Conservation (phyloP, 768 basidiomycete genomes). For the Mycena metata region DNA sequence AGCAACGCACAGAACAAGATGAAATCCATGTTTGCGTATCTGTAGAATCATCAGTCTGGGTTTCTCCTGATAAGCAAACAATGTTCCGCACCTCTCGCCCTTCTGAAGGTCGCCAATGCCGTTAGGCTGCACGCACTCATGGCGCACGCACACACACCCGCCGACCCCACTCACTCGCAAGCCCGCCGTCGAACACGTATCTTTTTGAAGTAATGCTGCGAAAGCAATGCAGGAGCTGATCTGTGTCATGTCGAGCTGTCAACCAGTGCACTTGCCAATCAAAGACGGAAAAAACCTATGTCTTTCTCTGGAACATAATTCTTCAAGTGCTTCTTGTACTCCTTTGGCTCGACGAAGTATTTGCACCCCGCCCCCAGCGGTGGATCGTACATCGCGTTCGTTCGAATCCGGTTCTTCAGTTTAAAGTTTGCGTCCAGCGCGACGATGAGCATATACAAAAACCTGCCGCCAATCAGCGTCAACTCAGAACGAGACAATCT, state of each 20-base stretch:
- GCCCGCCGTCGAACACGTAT: not conserved
- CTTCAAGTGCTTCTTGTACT: too few species aligned
- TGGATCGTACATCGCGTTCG: too few species aligned
- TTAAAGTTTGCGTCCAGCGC: too few species aligned
- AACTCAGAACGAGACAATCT: not conserved
- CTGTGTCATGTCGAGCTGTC: not conserved
- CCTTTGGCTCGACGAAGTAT: too few species aligned
- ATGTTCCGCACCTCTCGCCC: not conserved
- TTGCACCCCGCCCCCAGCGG: too few species aligned
- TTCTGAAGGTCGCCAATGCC: conserved; percentile 8
- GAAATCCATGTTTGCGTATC: not conserved
- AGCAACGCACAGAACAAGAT: not conserved
- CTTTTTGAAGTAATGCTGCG: not conserved
- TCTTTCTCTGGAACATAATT: too few species aligned
- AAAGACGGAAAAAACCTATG: too few species aligned
- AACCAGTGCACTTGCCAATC: not conserved
- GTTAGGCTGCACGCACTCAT: not conserved
- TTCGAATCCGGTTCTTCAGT: too few species aligned
- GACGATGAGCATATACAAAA: too few species aligned
- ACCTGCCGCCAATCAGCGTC: too few species aligned
- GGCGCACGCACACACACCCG: not conserved
- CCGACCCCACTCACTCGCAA: conserved; percentile 2
- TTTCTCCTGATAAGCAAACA: too few species aligned
- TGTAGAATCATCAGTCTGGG: not conserved
- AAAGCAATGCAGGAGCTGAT: conserved; percentile 8